Evolutionary conservation across 352 stramenopile genomes (phyloP).

Genomic region (Globisporangium viniferum): DNA sequence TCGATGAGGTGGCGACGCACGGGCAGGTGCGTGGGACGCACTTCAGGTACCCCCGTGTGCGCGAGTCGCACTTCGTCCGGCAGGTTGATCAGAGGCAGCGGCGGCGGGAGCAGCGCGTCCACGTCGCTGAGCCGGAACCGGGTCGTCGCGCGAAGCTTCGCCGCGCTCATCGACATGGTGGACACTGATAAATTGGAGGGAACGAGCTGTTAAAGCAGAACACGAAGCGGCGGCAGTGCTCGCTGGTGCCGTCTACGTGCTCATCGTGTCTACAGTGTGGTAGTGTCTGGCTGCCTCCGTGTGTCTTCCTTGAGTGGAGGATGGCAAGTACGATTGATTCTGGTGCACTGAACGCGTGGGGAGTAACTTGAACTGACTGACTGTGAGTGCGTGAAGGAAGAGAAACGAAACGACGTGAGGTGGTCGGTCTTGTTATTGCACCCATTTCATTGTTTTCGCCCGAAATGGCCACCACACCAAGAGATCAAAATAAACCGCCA

Average conservation of each 20-base stretch:
- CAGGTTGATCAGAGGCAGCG: constrained; percentile 56
- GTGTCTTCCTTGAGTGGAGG: not conserved
- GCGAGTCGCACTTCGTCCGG: constrained; percentile 43
- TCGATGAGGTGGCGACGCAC: constrained; percentile 37
- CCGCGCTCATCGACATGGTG: constrained; percentile 2
- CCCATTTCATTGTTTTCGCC: no score
- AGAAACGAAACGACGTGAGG: no score
- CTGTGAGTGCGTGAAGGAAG: no score
- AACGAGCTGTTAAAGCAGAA: not conserved
- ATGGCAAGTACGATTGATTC: not conserved
- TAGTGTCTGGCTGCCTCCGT: no score
- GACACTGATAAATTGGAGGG: not conserved
- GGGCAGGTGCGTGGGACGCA: constrained; percentile 42
- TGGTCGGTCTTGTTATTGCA: no score
- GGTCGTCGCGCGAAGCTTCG: constrained; percentile 20
- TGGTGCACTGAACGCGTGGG: not conserved
- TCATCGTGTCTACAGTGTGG: not conserved
- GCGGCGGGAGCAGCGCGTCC: constrained; percentile 48
- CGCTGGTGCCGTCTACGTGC: not conserved
- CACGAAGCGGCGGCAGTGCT: not conserved
- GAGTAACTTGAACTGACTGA: no score
- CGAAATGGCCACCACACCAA: no score
- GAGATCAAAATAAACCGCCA: no score
- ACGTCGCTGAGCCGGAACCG: constrained; percentile 25
- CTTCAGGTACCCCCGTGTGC: constrained; percentile 33